Evolutionary conservation across 495 filamentous ascomycete genomes (phyloP), one percentile per base, ranked within the genome.

Genomic region (Daldinia loculata): DNA sequence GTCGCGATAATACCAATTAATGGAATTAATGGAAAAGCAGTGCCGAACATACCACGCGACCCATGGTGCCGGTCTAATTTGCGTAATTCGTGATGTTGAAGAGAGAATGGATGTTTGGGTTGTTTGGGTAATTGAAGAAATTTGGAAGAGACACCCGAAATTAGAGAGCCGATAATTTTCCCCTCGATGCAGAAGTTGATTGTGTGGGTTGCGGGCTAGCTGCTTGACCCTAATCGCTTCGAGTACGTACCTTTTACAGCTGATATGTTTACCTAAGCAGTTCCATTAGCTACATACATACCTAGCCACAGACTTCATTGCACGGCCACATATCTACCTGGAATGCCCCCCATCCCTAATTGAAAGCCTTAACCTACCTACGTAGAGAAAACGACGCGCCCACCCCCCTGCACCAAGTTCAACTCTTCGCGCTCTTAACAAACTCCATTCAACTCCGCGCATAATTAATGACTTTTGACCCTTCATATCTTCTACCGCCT

Each of bases 31-130:
- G n/a, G 2, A 32, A 15, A 27, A 71, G 19, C 1, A 56, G 51
- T 56, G 36, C 30, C 38, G 19, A 57, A 84, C 82, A 80, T 84
- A 84, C 82, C 76, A 85, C 83, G 79, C 83, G 80, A 84, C 83
- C 83, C 83, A 85, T 85, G 57, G 41, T 76, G 71, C 15, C 61
- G 75, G 75, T 76, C 75, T 77, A 67, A 34, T 76, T 30, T 72
- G 74, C 75, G 74, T 71, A 76, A 77, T 74, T 73, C 74, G 75
- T 48, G 66, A 57, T 74, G 74, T 66, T 77, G 64, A 66, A 65
- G 43, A 67, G 63, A 65, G 48, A 59, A 61, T 63, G 61, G 61
- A 68, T 63, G 63, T 41, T 65, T 72, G 71, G 50, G 45, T 57
- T 74, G 29, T 62, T 73, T 72, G 58, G 64, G 51, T 65, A 43